Evolutionary conservation across 164 flowering plant genomes (phyloP).

Genomic region (Vitis cinerea): DNA sequence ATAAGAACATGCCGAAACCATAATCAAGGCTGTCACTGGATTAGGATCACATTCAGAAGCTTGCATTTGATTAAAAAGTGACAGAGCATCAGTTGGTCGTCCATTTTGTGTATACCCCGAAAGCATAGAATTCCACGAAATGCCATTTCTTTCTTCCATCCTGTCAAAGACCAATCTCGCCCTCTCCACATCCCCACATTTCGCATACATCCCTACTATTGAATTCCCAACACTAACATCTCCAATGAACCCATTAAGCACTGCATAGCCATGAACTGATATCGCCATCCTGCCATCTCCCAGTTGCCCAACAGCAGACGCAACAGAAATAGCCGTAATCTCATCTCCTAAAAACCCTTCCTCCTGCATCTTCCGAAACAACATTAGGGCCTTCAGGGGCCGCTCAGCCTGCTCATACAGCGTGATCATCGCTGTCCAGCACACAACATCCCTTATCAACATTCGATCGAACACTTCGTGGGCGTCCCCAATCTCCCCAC

Average conservation of each 20-base stretch:
- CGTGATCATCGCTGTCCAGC: conserved; percentile 52
- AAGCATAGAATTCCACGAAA: conserved; percentile 54
- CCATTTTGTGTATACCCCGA: conserved; percentile 47
- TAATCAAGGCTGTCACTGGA: conserved; percentile 39
- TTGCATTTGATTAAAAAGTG: conserved; percentile 39
- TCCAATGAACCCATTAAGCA: conserved; percentile 28
- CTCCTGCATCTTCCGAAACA: conserved; percentile 36
- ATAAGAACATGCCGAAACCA: conserved; percentile 40
- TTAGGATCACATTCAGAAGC: conserved; percentile 24
- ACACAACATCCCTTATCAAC: conserved; percentile 36
- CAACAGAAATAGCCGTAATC: conserved; percentile 31
- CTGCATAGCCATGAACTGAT: conserved; percentile 34
- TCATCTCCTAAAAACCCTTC: conserved; percentile 35
- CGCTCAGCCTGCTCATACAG: conserved; percentile 39
- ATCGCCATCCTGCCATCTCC: conserved; percentile 29
- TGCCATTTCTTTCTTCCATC: conserved; percentile 33
- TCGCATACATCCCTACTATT: conserved; percentile 36
- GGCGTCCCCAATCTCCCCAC: conserved; percentile 26
- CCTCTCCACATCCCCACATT: conserved; percentile 30
- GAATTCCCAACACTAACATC: conserved; percentile 37
- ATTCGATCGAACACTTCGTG: conserved; percentile 41
- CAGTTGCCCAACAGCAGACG: conserved; percentile 45
- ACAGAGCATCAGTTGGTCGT: conserved; percentile 36
- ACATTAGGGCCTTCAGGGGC: conserved; percentile 23
- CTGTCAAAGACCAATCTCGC: conserved; percentile 32